phyloP scores from a whole-genome alignment of 129 eudicot genomes.

The Chrysanthemum makinoi region DNA sequence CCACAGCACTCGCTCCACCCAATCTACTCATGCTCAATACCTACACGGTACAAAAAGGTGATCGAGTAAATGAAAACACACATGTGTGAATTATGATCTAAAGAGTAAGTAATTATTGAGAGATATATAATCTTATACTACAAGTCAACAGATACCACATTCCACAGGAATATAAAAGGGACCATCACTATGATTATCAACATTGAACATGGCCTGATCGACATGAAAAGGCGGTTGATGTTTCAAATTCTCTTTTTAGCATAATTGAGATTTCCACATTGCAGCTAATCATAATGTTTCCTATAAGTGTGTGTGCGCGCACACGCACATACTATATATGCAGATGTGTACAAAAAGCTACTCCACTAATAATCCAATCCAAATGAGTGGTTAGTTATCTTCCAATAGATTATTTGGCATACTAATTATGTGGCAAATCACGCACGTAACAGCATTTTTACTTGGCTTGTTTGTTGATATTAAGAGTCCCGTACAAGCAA shows the following conservation, averaged over 20 bases:
- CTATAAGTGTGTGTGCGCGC: neutral
- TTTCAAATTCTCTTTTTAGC: slow-evolving; percentile 20
- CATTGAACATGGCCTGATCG: slow-evolving; percentile 21
- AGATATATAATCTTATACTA: slow-evolving; percentile 8
- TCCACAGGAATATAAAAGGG: slow-evolving; percentile 21
- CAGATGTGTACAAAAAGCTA: slow-evolving; percentile 7
- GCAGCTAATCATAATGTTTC: slow-evolving; percentile 32
- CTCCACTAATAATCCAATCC: slow-evolving; percentile 12
- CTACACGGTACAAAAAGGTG: slow-evolving; percentile 37
- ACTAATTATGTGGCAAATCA: slow-evolving; percentile 10
- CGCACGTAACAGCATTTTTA: slow-evolving; percentile 12
- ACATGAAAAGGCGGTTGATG: neutral
- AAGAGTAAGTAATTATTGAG: slow-evolving; percentile 19
- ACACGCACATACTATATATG: neutral
- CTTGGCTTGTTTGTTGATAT: neutral
- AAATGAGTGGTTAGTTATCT: slow-evolving; percentile 4
- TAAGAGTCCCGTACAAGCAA: slow-evolving; percentile 13
- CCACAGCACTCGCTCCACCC: slow-evolving; percentile 98
- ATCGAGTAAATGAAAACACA: neutral
- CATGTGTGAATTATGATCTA: neutral
- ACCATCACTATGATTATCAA: slow-evolving; percentile 24
- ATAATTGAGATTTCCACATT: slow-evolving; percentile 25
- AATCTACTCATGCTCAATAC: slow-evolving; percentile 98
- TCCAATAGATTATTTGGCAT: neutral
- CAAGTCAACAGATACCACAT: slow-evolving; percentile 28